Percentiles rank a stretch among this genome's conserved stretches.
Conservation (phyloP, 169 alveolate species). For the Babesia sp. region DNA sequence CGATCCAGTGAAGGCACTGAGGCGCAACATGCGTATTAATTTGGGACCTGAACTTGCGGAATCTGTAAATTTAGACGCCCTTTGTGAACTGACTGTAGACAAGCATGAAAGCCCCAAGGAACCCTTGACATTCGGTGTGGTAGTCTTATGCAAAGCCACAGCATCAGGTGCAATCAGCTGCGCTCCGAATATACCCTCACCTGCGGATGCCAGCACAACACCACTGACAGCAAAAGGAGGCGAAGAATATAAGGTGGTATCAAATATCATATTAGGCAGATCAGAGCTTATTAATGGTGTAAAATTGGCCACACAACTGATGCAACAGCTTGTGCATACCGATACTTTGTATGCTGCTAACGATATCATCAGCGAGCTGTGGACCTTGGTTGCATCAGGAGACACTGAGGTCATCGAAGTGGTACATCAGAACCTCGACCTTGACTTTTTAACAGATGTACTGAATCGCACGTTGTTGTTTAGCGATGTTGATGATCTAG, state of each 20-base stretch:
- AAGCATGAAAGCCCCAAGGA: background rate
- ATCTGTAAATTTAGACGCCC: background rate
- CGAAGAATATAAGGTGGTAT: background rate
- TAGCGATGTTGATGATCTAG: background rate
- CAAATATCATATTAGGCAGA: slow-evolving; percentile 28
- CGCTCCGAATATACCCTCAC: background rate
- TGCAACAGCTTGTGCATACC: background rate
- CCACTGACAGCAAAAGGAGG: background rate
- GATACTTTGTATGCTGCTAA: slow-evolving; percentile 3
- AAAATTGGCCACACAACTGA: slow-evolving; percentile 1
- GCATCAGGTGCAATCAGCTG: background rate
- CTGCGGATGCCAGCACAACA: background rate
- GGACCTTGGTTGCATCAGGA: slow-evolving; percentile 46
- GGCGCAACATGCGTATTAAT: slow-evolving; percentile 8
- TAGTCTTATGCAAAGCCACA: background rate
- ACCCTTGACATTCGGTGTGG: slow-evolving; percentile 2
- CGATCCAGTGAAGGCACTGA: background rate
- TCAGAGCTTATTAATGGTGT: slow-evolving; percentile 20
- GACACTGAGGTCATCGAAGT: slow-evolving; percentile 21
- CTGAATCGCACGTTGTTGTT: slow-evolving; percentile 17
- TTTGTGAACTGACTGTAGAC: background rate
- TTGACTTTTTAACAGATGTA: slow-evolving; percentile 27
- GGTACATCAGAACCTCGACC: slow-evolving; percentile 14
- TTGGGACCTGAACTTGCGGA: slow-evolving; percentile 7
- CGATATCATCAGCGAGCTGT: slow-evolving; percentile 43